Conservation (phyloP, 2,329 filamentous ascomycete species). For the Scedosporium minutisporum region DNA sequence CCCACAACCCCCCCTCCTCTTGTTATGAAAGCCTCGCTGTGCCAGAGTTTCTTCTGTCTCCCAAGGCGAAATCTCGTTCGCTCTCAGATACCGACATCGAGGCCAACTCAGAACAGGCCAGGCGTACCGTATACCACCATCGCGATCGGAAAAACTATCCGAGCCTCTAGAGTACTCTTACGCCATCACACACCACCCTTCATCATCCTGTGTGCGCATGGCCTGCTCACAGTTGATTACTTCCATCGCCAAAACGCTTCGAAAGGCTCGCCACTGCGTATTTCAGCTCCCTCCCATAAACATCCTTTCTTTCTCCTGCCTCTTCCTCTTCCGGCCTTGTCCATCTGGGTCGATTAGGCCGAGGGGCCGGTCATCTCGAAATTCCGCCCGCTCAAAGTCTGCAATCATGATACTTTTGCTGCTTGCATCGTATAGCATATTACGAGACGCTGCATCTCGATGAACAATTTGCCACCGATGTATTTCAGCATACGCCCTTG, state of each 20-base stretch:
- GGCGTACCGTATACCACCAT: too few relatives aligned
- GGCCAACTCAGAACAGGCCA: too few relatives aligned
- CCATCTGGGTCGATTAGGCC: constrained; percentile 11
- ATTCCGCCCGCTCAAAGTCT: constrained; percentile 21
- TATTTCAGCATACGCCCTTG: constrained; percentile 8
- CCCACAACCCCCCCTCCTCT: too few relatives aligned
- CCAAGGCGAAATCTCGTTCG: too few relatives aligned
- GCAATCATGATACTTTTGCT: constrained; percentile 18
- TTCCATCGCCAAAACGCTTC: not conserved
- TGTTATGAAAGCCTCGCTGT: too few relatives aligned
- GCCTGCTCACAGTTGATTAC: too few relatives aligned
- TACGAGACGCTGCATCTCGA: constrained; percentile 19
- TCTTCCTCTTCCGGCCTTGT: constrained; percentile 16
- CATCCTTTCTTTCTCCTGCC: constrained; percentile 12
- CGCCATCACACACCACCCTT: too few relatives aligned
- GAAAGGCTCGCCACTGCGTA: not conserved
- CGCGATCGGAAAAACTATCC: too few relatives aligned
- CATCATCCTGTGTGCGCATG: too few relatives aligned
- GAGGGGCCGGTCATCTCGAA: constrained; percentile 14
- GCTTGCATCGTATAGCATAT: constrained; percentile 20
- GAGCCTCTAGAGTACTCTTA: too few relatives aligned
- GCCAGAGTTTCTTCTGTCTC: too few relatives aligned
- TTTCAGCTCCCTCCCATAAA: constrained; percentile 9
- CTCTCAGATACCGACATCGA: too few relatives aligned
- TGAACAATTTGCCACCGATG: constrained; percentile 16